Base-by-base conservation (phyloP, 305 asterid genomes). In the Solanum hybrid region DNA sequence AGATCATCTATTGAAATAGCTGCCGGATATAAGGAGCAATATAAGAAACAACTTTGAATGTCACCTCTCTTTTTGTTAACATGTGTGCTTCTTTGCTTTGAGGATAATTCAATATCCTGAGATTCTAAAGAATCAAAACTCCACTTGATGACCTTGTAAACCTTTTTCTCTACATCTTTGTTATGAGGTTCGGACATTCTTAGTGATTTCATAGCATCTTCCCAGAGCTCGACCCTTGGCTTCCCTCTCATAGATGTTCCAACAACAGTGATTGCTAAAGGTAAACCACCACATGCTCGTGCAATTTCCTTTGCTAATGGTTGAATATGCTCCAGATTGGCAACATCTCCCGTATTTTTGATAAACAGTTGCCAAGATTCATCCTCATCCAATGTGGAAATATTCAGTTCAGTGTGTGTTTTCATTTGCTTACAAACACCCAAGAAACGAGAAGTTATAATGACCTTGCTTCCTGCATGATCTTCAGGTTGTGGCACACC, bases 231-330 rank as follows among this genome's bases (percentile, higher is more conserved):
- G 11, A 86, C 73, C 86, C 31, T 51, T 13, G 26, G 22, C 84
- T 90, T 86, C 5, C 88, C 81, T 22, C 91, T 88, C 91, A 91
- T 87, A 8, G 88, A 91, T 31, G 91, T 87, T 24, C 90, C 93
- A 45, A 91, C 88, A 56, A 86, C 69, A 32, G 29, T 78, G 72
- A 91, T 86, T 66, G 93, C 93, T 51, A 90, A 86, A 60, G 93
- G 90, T n/a, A 90, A 88, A 38, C 91, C 93, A 35, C 85, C 77
- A n/a, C 91, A 90, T 12, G 90, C 90, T 42, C 78, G 86, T 29
- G 88, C 85, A 90, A 91, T 69, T 5, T 35, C 72, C 72, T 72
- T 56, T 6, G 93, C 91, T 1, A 85, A 26, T 22, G 84, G 88
- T 42, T 75, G 31, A 38, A 91, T 88, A 73, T 79, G 42, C 24